These are phyloP conservation scores for Dichotomocladium elegans DNA, from an alignment of 371 early-diverging fungal species.

Conservation along the genomic window DNA sequence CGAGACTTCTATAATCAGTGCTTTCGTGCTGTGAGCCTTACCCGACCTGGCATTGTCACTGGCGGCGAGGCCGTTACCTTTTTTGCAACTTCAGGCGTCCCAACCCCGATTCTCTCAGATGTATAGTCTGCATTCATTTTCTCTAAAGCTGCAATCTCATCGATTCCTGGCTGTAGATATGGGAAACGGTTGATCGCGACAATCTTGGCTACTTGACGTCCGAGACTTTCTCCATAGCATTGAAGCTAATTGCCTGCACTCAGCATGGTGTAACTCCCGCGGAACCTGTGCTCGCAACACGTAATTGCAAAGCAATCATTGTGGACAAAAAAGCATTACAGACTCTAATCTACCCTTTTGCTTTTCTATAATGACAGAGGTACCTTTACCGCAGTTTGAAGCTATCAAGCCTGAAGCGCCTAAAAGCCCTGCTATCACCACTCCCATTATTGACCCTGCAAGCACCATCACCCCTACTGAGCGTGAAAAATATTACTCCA, in stretches of 20 bases:
- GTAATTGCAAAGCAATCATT: neutral
- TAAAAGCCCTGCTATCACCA: conserved; percentile 18
- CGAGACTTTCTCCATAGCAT: conserved; percentile 26
- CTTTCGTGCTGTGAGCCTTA: conserved; percentile 61
- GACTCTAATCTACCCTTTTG: neutral
- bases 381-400: conserved; percentile 58
- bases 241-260: conserved; percentile 19
- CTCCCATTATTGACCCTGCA: conserved; percentile 1
- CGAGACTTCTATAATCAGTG: conserved; percentile 58
- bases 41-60: conserved; percentile 63
- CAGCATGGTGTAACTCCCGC: conserved; percentile 8
- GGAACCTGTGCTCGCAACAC: conserved; percentile 7
- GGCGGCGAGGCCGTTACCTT: conserved; percentile 80
- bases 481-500: conserved; percentile 38
- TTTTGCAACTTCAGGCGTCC: conserved; percentile 77
- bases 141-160: no score
- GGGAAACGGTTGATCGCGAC: conserved; percentile 79
- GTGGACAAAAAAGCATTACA: neutral
- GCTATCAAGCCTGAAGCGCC: conserved; percentile 27
- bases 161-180: no score
- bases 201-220: conserved; percentile 69
- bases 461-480: conserved; percentile 24
- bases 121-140: no score
- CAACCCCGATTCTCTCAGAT: conserved; percentile 68
- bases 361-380: conserved; percentile 9